These are phyloP conservation scores for Choanephora cucurbitarum DNA, from an alignment of 371 early-diverging fungal species.

Conservation along the genomic window DNA sequence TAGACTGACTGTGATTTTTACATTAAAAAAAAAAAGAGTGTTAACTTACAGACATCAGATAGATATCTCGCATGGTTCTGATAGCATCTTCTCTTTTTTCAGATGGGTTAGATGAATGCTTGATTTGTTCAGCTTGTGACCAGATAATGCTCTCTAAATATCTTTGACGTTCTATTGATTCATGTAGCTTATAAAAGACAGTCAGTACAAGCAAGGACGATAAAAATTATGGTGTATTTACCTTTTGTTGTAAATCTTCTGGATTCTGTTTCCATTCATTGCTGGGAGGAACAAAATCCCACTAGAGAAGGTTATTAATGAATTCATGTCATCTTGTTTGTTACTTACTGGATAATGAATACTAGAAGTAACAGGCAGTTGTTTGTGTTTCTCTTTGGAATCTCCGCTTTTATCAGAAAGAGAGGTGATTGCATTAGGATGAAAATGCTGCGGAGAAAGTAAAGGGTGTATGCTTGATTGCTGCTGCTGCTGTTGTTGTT, in stretches of 20 bases:
- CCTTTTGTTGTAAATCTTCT: constrained; percentile 35
- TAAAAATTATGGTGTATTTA: no score
- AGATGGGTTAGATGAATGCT: constrained; percentile 9
- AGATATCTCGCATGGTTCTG: constrained; percentile 37
- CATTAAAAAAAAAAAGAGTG: no score
- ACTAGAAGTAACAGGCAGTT: constrained; percentile 21
- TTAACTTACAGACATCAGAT: constrained; percentile 33
- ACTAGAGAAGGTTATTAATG: no score
- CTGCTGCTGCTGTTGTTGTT: neutral
- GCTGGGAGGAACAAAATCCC: constrained; percentile 26
- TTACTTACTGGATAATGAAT: constrained; percentile 31
- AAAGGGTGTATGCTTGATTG: constrained; percentile 16
- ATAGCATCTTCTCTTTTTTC: constrained; percentile 22
- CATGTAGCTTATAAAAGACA: constrained; percentile 18
- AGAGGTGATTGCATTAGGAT: constrained; percentile 25
- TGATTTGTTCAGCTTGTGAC: constrained; percentile 36
- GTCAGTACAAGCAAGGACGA: no score
- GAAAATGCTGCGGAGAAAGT: constrained; percentile 28
- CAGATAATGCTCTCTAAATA: constrained; percentile 30
- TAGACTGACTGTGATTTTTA: no score
- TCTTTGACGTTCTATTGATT: constrained; percentile 30
- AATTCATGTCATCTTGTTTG: no score
- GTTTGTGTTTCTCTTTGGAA: constrained; percentile 3
- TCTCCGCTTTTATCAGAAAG: constrained; percentile 17
- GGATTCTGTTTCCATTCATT: constrained; percentile 16